A percentile compares a stretch with the other conserved stretches of the same genome.
Evolutionary conservation across 495 filamentous ascomycete species (phyloP).

Genomic region (Viridothelium virens): DNA sequence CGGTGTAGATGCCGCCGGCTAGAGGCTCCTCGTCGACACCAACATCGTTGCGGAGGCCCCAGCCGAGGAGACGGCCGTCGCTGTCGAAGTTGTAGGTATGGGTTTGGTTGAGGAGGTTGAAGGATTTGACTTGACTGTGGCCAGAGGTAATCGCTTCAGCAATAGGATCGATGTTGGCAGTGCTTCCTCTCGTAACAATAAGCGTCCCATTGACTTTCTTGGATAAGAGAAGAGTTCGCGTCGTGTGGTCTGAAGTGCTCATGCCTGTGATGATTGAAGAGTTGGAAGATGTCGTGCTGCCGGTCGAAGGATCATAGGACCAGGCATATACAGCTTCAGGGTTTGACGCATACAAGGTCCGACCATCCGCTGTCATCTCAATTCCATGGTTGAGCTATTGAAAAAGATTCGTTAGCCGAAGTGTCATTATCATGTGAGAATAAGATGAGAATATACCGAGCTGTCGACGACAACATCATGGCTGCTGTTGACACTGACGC

Average conservation of each 20-base stretch:
- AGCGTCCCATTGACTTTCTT: slow-evolving; percentile 44
- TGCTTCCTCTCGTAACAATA: slow-evolving; percentile 57
- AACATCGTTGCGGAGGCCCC: slow-evolving; percentile 65
- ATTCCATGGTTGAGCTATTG: slow-evolving; percentile 59
- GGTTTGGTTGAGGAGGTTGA: slow-evolving; percentile 45
- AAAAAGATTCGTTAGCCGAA: neutral
- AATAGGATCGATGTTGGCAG: slow-evolving; percentile 50
- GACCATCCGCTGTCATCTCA: slow-evolving; percentile 52
- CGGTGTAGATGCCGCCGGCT: slow-evolving; percentile 52
- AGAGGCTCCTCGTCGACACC: slow-evolving; percentile 54
- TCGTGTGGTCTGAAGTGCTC: slow-evolving; percentile 50
- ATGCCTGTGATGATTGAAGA: slow-evolving; percentile 50
- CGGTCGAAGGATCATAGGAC: slow-evolving; percentile 47
- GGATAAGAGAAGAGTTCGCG: slow-evolving; percentile 55
- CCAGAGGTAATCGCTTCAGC: slow-evolving; percentile 44
- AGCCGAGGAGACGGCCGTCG: slow-evolving; percentile 55
- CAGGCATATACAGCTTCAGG: slow-evolving; percentile 50
- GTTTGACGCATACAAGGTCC: slow-evolving; percentile 57
- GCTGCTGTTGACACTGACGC: slow-evolving; percentile 34
- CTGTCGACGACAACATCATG: slow-evolving; percentile 27
- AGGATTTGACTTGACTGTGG: slow-evolving; percentile 58
- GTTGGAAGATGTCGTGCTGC: slow-evolving; percentile 38
- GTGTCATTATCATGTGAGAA: neutral
- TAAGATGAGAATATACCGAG: slow-evolving; percentile 31
- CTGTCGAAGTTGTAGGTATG: slow-evolving; percentile 38